These are phyloP conservation scores for Leishmania aethiopica DNA, from an alignment of 208 protist species.

Conservation along the genomic window DNA sequence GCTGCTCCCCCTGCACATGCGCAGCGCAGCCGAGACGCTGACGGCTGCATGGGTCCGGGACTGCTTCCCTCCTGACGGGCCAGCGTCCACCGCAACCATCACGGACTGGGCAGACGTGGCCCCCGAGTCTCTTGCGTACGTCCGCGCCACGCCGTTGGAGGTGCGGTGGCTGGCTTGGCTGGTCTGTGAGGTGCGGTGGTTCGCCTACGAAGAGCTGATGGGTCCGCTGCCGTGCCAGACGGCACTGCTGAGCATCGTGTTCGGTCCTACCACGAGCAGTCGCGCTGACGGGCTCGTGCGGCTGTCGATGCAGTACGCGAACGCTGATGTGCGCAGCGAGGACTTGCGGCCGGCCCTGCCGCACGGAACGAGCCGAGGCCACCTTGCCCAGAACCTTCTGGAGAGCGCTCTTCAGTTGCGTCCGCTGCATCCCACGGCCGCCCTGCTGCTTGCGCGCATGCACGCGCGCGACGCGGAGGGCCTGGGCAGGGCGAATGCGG, in stretches of 20 bases:
- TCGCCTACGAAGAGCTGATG: constrained; percentile 27
- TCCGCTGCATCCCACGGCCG: constrained; percentile 22
- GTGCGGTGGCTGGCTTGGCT: constrained; percentile 33
- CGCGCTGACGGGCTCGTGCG: constrained; percentile 26
- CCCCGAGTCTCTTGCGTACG: constrained; percentile 10
- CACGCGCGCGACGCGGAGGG: constrained; percentile 19
- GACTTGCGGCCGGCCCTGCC: constrained; percentile 23
- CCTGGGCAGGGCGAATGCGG: constrained; percentile 6
- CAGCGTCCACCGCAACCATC: constrained; percentile 7
- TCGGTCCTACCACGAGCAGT: constrained; percentile 9
- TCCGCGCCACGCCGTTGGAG: constrained; percentile 15
- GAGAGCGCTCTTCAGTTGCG: constrained; percentile 28
- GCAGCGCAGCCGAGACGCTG: constrained; percentile 15
- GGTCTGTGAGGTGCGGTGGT: constrained; percentile 22
- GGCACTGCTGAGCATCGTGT: constrained; percentile 13
- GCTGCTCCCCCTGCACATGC: constrained; percentile 15
- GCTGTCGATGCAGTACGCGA: constrained; percentile 28
- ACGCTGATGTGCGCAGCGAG: constrained; percentile 19
- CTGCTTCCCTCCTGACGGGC: constrained; percentile 13
- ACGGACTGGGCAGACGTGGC: constrained; percentile 7
- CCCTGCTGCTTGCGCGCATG: constrained; percentile 31
- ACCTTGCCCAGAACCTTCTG: constrained; percentile 32
- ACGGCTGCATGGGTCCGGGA: constrained; percentile 24
- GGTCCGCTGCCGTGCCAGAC: constrained; percentile 5
- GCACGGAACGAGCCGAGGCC: constrained; percentile 3